These are phyloP conservation scores for Alternaria tenuissima DNA, from an alignment of 2,329 filamentous ascomycete species.

Conservation along the genomic window DNA sequence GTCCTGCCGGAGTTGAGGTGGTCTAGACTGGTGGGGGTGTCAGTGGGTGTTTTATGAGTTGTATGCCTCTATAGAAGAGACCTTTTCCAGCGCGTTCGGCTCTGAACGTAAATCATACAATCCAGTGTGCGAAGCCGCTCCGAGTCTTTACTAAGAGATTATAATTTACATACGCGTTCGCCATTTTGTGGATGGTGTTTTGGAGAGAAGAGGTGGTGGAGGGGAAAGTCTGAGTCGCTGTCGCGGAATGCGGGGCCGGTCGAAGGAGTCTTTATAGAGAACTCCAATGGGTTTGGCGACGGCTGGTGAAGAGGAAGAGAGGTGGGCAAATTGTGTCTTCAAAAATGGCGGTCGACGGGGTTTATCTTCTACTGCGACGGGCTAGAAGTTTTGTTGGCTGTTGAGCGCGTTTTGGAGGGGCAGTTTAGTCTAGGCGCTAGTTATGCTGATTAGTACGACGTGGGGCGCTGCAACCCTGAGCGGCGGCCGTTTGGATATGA, in stretches of 20 bases:
- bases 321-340: conserved; percentile 3
- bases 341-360: conserved; percentile 27
- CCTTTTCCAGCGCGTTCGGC: not conserved
- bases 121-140: not conserved
- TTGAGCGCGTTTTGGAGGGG: conserved; percentile 37
- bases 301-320: conserved; percentile 10
- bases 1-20: conserved; percentile 80
- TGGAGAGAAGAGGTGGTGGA: conserved; percentile 18
- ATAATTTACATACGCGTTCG: conserved; percentile 67
- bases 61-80: not conserved
- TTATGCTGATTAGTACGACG: conserved; percentile 29
- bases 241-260: conserved; percentile 29
- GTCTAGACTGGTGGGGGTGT: conserved; percentile 58
- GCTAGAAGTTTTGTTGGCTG: conserved; percentile 33
- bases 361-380: conserved; percentile 31
- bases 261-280: conserved; percentile 16
- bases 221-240: conserved; percentile 13
- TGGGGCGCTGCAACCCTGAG: conserved; percentile 34
- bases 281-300: conserved; percentile 22
- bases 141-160: not conserved
- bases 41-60: conserved; percentile 9
- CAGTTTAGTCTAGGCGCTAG: conserved; percentile 28
- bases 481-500: conserved; percentile 25
- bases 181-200: conserved; percentile 56
- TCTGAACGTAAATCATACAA: not conserved